Conservation (phyloP, 2,329 filamentous ascomycete species). For the Cercospora zeina region DNA sequence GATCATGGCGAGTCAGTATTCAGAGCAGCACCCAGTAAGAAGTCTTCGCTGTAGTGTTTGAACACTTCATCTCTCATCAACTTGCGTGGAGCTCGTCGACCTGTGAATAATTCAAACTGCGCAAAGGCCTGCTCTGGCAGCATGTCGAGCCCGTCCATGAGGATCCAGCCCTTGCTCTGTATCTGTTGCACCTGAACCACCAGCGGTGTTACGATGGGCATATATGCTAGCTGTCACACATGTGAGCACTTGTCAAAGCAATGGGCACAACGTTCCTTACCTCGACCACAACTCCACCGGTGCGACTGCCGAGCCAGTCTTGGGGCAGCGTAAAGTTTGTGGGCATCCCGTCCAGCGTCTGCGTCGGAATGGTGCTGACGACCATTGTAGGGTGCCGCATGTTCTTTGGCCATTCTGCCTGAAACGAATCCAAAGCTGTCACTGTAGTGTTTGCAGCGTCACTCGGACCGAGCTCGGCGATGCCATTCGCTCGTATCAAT, state of each 20-base stretch:
- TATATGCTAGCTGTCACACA: conserved; percentile 58
- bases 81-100: conserved; percentile 66
- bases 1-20: conserved; percentile 28
- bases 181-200: conserved; percentile 65
- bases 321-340: conserved; percentile 69
- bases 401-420: conserved; percentile 64
- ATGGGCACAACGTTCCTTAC: conserved; percentile 40
- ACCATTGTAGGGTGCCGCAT: conserved; percentile 70
- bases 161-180: conserved; percentile 66
- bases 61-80: conserved; percentile 68
- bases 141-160: conserved; percentile 73
- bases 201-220: conserved; percentile 69
- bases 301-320: conserved; percentile 69
- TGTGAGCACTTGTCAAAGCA: conserved; percentile 7
- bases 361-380: conserved; percentile 72
- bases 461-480: conserved; percentile 28
- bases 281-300: conserved; percentile 74
- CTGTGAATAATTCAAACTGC: conserved; percentile 79
- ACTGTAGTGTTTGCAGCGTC: conserved; percentile 43
- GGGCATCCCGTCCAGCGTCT: conserved; percentile 64
- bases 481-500: conserved; percentile 43
- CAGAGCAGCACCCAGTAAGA: conserved; percentile 28
- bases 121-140: conserved; percentile 77
- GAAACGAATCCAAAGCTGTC: conserved; percentile 59
- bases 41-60: conserved; percentile 36